Conservation (phyloP, 129 eudicot species). For the Heracleum sosnowskyi region DNA sequence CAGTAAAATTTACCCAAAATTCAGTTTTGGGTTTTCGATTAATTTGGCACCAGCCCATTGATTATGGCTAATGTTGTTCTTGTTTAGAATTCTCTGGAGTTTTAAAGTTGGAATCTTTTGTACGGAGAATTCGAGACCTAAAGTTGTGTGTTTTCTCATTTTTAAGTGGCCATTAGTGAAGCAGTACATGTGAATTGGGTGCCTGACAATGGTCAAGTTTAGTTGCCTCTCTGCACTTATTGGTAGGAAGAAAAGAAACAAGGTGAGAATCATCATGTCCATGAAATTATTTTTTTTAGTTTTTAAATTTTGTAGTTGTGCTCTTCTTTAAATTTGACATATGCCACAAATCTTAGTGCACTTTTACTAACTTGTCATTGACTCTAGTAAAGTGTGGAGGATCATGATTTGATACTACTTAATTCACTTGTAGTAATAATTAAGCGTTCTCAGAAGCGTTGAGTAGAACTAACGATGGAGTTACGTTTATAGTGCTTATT, state of each 20-base stretch:
- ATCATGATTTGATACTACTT: not conserved
- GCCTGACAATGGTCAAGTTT: slow-evolving; percentile 21
- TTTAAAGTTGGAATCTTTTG: not conserved
- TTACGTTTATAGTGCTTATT: not conserved
- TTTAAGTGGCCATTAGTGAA: not conserved
- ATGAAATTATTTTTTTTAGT: not conserved
- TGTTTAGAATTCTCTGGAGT: slow-evolving; percentile 8
- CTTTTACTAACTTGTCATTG: not conserved
- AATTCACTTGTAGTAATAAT: not conserved
- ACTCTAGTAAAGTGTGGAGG: not conserved
- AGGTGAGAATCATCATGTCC: slow-evolving; percentile 23
- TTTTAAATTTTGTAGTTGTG: not conserved
- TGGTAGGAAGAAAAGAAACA: slow-evolving; percentile 29
- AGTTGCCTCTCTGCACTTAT: slow-evolving; percentile 23
- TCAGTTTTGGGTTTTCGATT: slow-evolving; percentile 14
- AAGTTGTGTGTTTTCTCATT: not conserved
- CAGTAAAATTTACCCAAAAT: not conserved
- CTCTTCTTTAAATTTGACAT: not conserved
- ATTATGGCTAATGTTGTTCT: slow-evolving; percentile 40
- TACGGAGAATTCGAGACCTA: not conserved
- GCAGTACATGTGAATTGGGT: slow-evolving; percentile 2
- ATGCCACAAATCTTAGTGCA: slow-evolving; percentile 1
- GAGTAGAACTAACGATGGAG: not conserved
- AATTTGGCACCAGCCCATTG: slow-evolving; percentile 37
- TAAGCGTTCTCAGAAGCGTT: not conserved